Conservation (phyloP, 108 stramenopile species). For the Aurantiochytrium sp. region DNA sequence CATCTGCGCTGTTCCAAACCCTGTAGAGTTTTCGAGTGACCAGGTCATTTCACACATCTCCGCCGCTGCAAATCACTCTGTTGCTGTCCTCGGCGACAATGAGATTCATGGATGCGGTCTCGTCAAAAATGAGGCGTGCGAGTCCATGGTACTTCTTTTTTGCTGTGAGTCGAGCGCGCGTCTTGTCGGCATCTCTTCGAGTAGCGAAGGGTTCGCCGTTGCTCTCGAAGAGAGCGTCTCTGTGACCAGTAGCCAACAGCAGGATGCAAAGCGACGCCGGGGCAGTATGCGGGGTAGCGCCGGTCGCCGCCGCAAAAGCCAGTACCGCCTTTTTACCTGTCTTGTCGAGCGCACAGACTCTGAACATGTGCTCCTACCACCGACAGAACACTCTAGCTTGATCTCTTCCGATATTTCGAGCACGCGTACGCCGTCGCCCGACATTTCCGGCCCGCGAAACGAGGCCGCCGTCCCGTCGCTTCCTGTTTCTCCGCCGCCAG, state of each 20-base stretch:
- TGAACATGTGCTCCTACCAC: too few species aligned
- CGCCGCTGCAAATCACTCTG: neutral
- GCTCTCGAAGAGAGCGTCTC: neutral
- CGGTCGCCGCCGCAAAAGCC: neutral
- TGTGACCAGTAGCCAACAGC: neutral
- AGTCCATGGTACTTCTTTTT: neutral
- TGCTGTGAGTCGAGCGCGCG: neutral
- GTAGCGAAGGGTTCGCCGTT: neutral
- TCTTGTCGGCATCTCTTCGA: neutral
- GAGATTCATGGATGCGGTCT: conserved; percentile 3
- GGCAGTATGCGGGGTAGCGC: neutral
- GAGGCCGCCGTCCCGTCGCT: too few species aligned
- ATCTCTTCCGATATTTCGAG: too few species aligned
- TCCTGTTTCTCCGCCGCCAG: too few species aligned
- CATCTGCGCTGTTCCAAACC: neutral
- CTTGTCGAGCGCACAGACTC: neutral
- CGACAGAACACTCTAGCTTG: too few species aligned
- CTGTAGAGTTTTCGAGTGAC: neutral
- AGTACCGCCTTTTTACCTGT: neutral
- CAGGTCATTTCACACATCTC: neutral
- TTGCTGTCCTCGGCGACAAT: neutral
- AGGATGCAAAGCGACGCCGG: neutral
- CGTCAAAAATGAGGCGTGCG: neutral
- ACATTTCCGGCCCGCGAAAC: too few species aligned
- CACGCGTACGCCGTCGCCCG: too few species aligned